Evolutionary conservation across 768 basidiomycete genomes (phyloP), one percentile per base, ranked within the genome.

Genomic region (Albatrellus ellisii): DNA sequence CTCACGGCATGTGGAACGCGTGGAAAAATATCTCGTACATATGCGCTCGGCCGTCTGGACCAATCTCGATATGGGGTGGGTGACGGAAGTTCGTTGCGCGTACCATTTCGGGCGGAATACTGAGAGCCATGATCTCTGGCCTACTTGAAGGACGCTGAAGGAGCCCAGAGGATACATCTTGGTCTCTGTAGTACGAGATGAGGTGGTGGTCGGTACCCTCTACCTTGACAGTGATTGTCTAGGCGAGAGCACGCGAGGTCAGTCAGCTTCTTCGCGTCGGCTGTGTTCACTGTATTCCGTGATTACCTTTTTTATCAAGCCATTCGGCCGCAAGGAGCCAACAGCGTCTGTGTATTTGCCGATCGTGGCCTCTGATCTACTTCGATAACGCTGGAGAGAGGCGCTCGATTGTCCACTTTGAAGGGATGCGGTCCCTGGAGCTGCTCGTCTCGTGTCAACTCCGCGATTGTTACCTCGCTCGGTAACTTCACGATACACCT

Each of bases 181-280:
- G 79, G 31, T 79, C 72, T 6, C 78, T 79, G 57, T 86, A 89
- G 63, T 90, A 89, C 12, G 82, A 82, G 47, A 89, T 76, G 46
- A 88, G 69, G 55, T 89, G 86, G 39, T 87, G 73, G 62, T 85
- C 77, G 38, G 77, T 79, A 11, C 79, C 79, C 47, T 84, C 79
- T 43, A 84, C 75, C 28, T 73, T 75, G 37, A 88, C 78, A 7
- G 86, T 87, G 53, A 88, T 86, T n/a, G 85, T 88, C 84, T 89
- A 57, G 27, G 42, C 27, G 44, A 40, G 18, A 42, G 33, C 8
- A 40, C 22, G 32, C 32, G 38, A 22, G 45, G 36, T 20, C 26
- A 26, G 22, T 36, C 43, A 22, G 17, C 37, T 40, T 26, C 43
- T 44, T 35, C 36, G 31, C 26, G 29, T 20, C 18, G 17, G 28